A percentile compares a stretch with the other conserved stretches of the same genome.
phyloP scores from a whole-genome alignment of 768 basidiomycete species.

The Auricularia sp. region DNA sequence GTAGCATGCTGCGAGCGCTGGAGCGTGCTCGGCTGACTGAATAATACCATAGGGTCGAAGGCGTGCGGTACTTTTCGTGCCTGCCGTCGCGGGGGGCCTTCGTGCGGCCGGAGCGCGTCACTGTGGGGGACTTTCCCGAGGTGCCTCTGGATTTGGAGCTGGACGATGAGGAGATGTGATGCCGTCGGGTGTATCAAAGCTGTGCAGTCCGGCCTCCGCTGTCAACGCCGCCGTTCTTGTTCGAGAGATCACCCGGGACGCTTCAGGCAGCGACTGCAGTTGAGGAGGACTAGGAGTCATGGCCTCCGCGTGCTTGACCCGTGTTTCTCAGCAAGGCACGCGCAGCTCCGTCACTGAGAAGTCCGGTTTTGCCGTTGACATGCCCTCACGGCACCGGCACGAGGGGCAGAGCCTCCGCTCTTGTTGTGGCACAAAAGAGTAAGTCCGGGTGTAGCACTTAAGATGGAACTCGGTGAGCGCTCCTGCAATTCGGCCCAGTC shows the following conservation, averaged over 20 bases:
- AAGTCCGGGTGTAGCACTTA: too few species aligned
- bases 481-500: not conserved
- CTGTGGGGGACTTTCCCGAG: conserved; percentile 74
- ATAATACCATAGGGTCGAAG: conserved; percentile 53
- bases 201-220: not conserved
- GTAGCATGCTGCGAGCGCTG: conserved; percentile 23
- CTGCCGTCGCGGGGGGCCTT: conserved; percentile 72
- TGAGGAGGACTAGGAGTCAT: too few species aligned
- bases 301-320: too few species aligned
- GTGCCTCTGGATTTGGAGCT: conserved; percentile 46
- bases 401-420: too few species aligned
- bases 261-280: too few species aligned
- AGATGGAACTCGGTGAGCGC: too few species aligned
- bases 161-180: conserved; percentile 64
- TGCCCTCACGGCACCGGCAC: not conserved
- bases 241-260: too few species aligned
- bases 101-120: conserved; percentile 73
- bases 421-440: too few species aligned
- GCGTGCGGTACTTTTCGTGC: conserved; percentile 78
- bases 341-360: too few species aligned
- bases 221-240: not conserved
- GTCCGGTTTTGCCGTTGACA: not conserved
- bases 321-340: too few species aligned
- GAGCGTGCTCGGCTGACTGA: not conserved
- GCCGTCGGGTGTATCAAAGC: not conserved